These are phyloP conservation scores for Pharnaceum exiguum DNA, from an alignment of 148 eudicot genomes.

Conservation along the genomic window DNA sequence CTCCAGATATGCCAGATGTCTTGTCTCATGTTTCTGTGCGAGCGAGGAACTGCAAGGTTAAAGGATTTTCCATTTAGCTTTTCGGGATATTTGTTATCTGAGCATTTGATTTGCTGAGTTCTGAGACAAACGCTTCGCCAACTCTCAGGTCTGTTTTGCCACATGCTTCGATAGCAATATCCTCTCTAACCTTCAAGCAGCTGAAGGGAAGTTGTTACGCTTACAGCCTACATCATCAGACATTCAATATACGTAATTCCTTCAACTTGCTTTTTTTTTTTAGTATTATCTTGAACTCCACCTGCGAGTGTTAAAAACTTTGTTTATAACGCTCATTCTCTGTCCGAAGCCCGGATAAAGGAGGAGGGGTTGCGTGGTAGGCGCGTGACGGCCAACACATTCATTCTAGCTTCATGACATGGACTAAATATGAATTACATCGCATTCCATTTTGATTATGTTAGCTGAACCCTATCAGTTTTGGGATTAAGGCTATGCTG, in stretches of 20 bases:
- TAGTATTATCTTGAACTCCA: too few relatives aligned
- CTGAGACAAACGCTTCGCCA: neutral
- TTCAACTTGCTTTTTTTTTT: neutral
- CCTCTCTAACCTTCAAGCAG: slow-evolving; percentile 64
- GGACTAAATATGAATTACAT: too few relatives aligned
- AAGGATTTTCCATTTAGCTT: neutral
- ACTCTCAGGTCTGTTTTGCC: slow-evolving; percentile 83
- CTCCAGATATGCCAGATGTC: slow-evolving; percentile 99
- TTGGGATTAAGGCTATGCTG: too few relatives aligned
- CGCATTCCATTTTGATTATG: too few relatives aligned
- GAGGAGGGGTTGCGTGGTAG: too few relatives aligned
- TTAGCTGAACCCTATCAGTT: too few relatives aligned
- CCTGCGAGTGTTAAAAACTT: too few relatives aligned
- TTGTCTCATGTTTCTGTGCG: slow-evolving; percentile 98
- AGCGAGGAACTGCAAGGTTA: slow-evolving; percentile 96
- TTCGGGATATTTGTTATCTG: neutral
- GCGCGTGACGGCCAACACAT: too few relatives aligned
- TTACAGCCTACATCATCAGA: slow-evolving; percentile 84
- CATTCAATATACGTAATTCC: slow-evolving; percentile 59
- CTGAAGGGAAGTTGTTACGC: slow-evolving; percentile 70
- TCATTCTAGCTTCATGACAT: too few relatives aligned
- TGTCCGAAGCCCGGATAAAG: too few relatives aligned
- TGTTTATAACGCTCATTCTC: too few relatives aligned
- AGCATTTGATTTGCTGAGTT: neutral
- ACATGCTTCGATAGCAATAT: slow-evolving; percentile 87